Conservation (phyloP, 1,284 basidiomycete species). For the Polyporus tsugae region DNA sequence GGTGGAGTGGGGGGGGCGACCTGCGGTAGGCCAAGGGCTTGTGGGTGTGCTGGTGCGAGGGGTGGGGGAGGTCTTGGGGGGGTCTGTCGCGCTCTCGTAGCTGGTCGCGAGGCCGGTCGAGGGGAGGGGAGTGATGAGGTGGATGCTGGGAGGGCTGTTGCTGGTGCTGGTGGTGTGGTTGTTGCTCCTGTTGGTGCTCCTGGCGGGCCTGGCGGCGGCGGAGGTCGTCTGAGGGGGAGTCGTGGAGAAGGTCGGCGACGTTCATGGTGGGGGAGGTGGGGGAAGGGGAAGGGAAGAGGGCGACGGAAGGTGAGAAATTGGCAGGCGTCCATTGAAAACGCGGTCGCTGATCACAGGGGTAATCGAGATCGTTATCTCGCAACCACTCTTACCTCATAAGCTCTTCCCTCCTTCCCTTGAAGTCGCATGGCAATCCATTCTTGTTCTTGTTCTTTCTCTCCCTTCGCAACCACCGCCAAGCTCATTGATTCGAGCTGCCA, state of each 20-base stretch:
- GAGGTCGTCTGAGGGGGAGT: conserved; percentile 66
- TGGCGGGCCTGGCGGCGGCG: conserved; percentile 38
- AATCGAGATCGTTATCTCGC: conserved; percentile 46
- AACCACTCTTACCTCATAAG: conserved; percentile 36
- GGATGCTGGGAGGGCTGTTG: conserved; percentile 34
- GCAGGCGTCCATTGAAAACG: conserved; percentile 39
- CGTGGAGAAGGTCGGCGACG: conserved; percentile 73
- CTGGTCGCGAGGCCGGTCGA: conserved; percentile 33
- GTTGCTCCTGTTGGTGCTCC: conserved; percentile 28
- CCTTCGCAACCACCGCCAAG: neutral
- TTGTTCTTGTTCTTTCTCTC: neutral
- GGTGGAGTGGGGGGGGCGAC: conserved; percentile 32
- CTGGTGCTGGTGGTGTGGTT: conserved; percentile 31
- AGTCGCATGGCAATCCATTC: conserved; percentile 8
- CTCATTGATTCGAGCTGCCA: neutral
- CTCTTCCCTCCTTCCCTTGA: conserved; percentile 23
- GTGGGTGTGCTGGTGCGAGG: conserved; percentile 21
- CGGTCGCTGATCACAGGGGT: conserved; percentile 45
- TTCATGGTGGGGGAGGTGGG: conserved; percentile 60
- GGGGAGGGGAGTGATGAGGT: conserved; percentile 36
- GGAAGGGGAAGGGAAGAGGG: conserved; percentile 37
- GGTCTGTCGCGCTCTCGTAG: conserved; percentile 33
- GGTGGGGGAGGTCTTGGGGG: conserved; percentile 24
- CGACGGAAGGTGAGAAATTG: conserved; percentile 39
- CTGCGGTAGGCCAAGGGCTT: conserved; percentile 29